Conservation (phyloP, 2,329 filamentous ascomycete genomes). For the Trichoderma aggressivum region DNA sequence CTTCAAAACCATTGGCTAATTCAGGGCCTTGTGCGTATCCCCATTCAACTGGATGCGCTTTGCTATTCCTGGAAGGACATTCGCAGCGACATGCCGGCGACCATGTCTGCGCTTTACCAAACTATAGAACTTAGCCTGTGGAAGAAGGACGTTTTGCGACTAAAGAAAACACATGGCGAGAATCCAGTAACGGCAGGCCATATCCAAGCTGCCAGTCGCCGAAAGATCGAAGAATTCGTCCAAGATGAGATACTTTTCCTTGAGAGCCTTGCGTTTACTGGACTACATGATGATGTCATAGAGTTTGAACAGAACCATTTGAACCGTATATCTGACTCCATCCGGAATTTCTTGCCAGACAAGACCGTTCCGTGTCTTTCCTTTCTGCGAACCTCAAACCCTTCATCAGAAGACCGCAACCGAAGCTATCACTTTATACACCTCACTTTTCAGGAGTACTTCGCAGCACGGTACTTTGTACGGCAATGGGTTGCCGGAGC, state of each 20-base stretch:
- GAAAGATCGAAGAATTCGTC: background rate
- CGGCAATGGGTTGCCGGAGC: background rate
- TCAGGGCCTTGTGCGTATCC: constrained; percentile 39
- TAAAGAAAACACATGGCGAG: background rate
- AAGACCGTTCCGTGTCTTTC: background rate
- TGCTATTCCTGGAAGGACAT: constrained; percentile 37
- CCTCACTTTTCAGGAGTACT: constrained; percentile 42
- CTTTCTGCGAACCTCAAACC: background rate
- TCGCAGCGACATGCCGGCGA: background rate
- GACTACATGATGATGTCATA: background rate
- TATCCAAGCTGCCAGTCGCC: background rate
- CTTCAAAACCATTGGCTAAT: constrained; percentile 33
- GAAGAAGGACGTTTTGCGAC: background rate
- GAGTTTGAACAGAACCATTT: background rate
- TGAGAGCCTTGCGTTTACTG: background rate
- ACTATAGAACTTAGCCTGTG: background rate
- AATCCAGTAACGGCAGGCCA: background rate
- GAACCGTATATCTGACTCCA: background rate
- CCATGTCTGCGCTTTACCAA: background rate
- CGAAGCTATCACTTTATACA: constrained; percentile 40
- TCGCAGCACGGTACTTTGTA: constrained; percentile 26
- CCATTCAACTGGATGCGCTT: constrained; percentile 43
- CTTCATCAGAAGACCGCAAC: constrained; percentile 17
- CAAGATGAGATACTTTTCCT: background rate
- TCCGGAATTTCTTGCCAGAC: background rate